Evolutionary conservation across 2,329 filamentous ascomycete species (phyloP), one percentile per base, ranked within the genome.

Genomic region (Alternaria sp.): DNA sequence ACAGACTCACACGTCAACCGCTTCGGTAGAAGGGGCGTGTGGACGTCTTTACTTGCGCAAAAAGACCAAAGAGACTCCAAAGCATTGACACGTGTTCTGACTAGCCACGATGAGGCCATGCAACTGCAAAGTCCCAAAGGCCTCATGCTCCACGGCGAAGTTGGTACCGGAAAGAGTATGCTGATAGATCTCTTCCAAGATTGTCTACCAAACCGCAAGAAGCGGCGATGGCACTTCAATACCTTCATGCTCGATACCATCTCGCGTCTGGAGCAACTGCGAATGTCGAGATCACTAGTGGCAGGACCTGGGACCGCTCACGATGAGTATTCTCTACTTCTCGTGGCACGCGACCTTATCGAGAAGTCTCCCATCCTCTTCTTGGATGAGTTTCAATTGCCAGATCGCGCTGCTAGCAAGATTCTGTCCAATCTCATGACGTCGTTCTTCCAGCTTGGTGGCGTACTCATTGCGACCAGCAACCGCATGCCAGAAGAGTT

Each of bases 401-500:
- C 92, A 0, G 92, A 94, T 76, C 85, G 90, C 65, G 90, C 89
- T 2, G 87, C 91, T 2, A 91, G 88, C 69, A 94, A 94, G 77
- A 92, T 94, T 48, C 81, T 95, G 63, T 92, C 90, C 62, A 91
- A 91, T 69, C 83, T 95, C 2, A 89, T 95, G 75, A 92, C 91
- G 7, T 85, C 86, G 2, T 94, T 94, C 79, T 94, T 94, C 73
- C 91, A 94, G 64, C 84, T 94, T 3, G 92, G 92, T 0, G 92
- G 92, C 8, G 92, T 95, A 0, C 81, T 95, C 16, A 85, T 95
- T 38, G 92, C 91, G 1, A 93, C 91, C 0, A 93, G 90, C 5
- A 95, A 95, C 74, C 87, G 92, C 8, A 91, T 94, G 88, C 92
- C 92, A 0, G 92, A 94, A 70, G 92, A 94, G 72, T 78, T 95